Conservation (phyloP, 495 filamentous ascomycete genomes). For the Penicillium verhagenii region DNA sequence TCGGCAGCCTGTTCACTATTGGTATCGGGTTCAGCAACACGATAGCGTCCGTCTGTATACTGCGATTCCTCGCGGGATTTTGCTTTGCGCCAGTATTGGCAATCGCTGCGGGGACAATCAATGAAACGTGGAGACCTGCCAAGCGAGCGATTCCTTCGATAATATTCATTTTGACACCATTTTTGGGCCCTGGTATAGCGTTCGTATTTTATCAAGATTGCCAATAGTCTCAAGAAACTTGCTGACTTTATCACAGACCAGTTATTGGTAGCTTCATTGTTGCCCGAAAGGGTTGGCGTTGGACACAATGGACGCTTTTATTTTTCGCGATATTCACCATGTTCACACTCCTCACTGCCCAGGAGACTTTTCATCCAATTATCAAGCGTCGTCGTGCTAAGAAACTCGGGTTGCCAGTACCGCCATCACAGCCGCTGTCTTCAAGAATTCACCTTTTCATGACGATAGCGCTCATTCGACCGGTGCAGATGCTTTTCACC, state of each 20-base stretch:
- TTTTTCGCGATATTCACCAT: constrained; percentile 46
- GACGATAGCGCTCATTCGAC: constrained; percentile 57
- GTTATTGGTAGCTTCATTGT: constrained; percentile 63
- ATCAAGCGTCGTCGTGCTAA: constrained; percentile 54
- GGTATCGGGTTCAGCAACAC: constrained; percentile 58
- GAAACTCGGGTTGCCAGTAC: constrained; percentile 35
- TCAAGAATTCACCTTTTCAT: constrained; percentile 48
- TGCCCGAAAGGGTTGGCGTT: constrained; percentile 58
- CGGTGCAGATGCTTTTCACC: constrained; percentile 60
- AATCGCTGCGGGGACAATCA: constrained; percentile 46
- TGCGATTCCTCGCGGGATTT: constrained; percentile 63
- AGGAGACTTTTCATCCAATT: constrained; percentile 64
- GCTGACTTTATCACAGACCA: constrained; percentile 38
- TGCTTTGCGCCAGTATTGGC: constrained; percentile 37
- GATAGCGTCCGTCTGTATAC: constrained; percentile 53
- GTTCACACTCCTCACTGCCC: constrained; percentile 20
- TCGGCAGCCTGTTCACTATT: constrained; percentile 60
- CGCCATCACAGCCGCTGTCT: constrained; percentile 31
- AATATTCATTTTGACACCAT: constrained; percentile 39
- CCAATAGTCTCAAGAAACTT: constrained; percentile 28
- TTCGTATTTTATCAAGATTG: constrained; percentile 15
- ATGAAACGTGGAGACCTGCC: constrained; percentile 38
- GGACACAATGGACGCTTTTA: constrained; percentile 57
- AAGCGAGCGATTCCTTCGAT: constrained; percentile 35
- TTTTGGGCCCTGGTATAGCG: constrained; percentile 36